phyloP scores from a whole-genome alignment of 2,329 filamentous ascomycete species.

The Aphanoascus verrucosus region DNA sequence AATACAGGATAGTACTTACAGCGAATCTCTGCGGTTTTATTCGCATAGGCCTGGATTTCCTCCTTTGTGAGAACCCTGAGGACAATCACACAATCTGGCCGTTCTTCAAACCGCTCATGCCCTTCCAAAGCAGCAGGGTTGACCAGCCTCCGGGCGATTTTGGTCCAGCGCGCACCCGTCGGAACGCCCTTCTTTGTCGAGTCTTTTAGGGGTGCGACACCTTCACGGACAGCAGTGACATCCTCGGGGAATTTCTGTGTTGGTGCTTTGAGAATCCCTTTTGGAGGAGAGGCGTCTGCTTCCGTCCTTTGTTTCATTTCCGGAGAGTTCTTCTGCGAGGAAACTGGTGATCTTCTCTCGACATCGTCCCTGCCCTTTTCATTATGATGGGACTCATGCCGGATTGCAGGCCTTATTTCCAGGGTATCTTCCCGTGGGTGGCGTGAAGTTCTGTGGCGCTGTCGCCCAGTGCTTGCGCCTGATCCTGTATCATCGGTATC shows the following conservation, averaged over 20 bases:
- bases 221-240: slow-evolving; percentile 69
- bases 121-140: slow-evolving; percentile 78
- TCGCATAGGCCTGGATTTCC: slow-evolving; percentile 79
- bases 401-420: background rate
- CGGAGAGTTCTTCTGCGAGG: background rate
- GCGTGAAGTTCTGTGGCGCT: background rate
- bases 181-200: slow-evolving; percentile 62
- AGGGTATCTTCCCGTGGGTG: background rate
- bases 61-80: slow-evolving; percentile 75
- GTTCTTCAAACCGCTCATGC: slow-evolving; percentile 81
- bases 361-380: slow-evolving; percentile 42
- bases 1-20: slow-evolving; percentile 41
- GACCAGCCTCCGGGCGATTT: slow-evolving; percentile 77
- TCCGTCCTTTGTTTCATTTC: slow-evolving; percentile 53
- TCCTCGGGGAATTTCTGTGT: slow-evolving; percentile 79
- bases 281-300: slow-evolving; percentile 52
- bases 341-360: slow-evolving; percentile 38
- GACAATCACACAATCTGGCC: slow-evolving; percentile 90
- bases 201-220: slow-evolving; percentile 88
- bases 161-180: slow-evolving; percentile 78
- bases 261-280: slow-evolving; percentile 76
- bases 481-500: slow-evolving; percentile 7
- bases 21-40: slow-evolving; percentile 69
- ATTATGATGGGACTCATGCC: background rate
- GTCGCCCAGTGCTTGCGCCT: background rate